A percentile compares a stretch with the other conserved stretches of the same genome.
Evolutionary conservation across 148 eudicot species (phyloP).

Genomic region (Diospyros kaki): DNA sequence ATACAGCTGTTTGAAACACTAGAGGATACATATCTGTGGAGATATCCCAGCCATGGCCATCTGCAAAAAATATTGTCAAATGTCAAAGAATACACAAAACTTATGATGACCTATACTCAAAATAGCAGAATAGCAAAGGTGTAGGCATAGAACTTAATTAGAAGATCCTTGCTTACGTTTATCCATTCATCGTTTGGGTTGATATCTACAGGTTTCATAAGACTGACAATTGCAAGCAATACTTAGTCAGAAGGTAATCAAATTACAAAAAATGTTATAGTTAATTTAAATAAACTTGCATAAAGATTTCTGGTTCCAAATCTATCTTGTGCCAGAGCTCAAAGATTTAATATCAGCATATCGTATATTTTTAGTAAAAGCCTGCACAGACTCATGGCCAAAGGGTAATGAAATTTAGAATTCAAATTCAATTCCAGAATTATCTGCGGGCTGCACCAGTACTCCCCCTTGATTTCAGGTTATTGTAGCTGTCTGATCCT

Average conservation of each 20-base stretch:
- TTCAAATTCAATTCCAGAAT: not conserved
- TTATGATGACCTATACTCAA: not conserved
- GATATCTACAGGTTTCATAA: slow-evolving; percentile 82
- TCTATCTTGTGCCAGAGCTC: not conserved
- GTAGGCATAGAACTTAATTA: not conserved
- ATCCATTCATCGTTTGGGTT: slow-evolving; percentile 89
- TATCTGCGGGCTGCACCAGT: slow-evolving; percentile 5
- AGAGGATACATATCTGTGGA: slow-evolving; percentile 89
- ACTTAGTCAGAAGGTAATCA: slow-evolving; percentile 9
- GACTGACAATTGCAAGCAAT: slow-evolving; percentile 44
- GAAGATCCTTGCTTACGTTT: slow-evolving; percentile 56
- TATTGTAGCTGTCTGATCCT: not conserved
- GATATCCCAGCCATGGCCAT: slow-evolving; percentile 84
- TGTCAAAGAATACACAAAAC: not conserved
- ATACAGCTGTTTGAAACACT: not conserved
- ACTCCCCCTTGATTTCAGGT: not conserved
- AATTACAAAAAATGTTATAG: not conserved
- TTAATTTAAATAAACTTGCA: not conserved
- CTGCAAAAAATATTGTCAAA: slow-evolving; percentile 32
- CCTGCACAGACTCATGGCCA: not conserved
- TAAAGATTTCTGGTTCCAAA: not conserved
- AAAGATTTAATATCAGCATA: not conserved
- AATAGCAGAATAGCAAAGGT: slow-evolving; percentile 1
- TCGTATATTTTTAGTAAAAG: not conserved
- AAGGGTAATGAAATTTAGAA: not conserved